phyloP scores from a whole-genome alignment of 2,329 filamentous ascomycete genomes.

The Diaporthe caulivora region DNA sequence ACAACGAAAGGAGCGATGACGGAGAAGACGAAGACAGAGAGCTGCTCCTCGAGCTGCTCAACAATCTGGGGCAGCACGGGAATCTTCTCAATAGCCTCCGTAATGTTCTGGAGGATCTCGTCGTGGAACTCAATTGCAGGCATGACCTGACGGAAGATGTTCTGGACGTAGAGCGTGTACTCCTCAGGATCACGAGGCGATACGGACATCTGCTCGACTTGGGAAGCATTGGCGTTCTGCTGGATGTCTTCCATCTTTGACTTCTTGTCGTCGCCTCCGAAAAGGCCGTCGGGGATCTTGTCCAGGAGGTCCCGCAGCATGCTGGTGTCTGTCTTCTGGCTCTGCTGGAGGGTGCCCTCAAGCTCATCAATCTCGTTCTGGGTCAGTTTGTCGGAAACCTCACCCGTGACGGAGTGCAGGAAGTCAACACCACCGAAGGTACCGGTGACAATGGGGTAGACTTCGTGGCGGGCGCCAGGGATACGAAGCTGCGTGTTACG shows the following conservation, averaged over 20 bases:
- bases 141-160: slow-evolving; percentile 84
- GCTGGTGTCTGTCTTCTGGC: slow-evolving; percentile 75
- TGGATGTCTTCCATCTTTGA: slow-evolving; percentile 84
- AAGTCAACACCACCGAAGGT: slow-evolving; percentile 97
- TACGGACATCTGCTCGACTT: slow-evolving; percentile 80
- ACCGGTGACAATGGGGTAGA: slow-evolving; percentile 89
- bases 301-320: slow-evolving; percentile 83
- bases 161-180: slow-evolving; percentile 81
- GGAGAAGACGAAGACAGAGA: slow-evolving; percentile 92
- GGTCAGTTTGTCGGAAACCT: slow-evolving; percentile 88
- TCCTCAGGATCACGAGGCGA: slow-evolving; percentile 86
- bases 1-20: slow-evolving; percentile 89
- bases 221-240: slow-evolving; percentile 77
- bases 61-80: slow-evolving; percentile 87
- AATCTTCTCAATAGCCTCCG: slow-evolving; percentile 84
- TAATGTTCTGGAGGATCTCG: slow-evolving; percentile 84
- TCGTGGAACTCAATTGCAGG: slow-evolving; percentile 94
- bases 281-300: slow-evolving; percentile 84
- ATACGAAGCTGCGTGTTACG: slow-evolving; percentile 78
- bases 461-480: slow-evolving; percentile 71
- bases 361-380: slow-evolving; percentile 93
- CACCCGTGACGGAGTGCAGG: slow-evolving; percentile 84
- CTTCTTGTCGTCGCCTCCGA: slow-evolving; percentile 81
- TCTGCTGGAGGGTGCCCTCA: slow-evolving; percentile 81
- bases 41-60: slow-evolving; percentile 87